A percentile compares a stretch with the other conserved stretches of the same genome.
These are phyloP conservation scores for Geotrichum cucujoidarum DNA, from an alignment of 1,139 yeast species.

Conservation along the genomic window DNA sequence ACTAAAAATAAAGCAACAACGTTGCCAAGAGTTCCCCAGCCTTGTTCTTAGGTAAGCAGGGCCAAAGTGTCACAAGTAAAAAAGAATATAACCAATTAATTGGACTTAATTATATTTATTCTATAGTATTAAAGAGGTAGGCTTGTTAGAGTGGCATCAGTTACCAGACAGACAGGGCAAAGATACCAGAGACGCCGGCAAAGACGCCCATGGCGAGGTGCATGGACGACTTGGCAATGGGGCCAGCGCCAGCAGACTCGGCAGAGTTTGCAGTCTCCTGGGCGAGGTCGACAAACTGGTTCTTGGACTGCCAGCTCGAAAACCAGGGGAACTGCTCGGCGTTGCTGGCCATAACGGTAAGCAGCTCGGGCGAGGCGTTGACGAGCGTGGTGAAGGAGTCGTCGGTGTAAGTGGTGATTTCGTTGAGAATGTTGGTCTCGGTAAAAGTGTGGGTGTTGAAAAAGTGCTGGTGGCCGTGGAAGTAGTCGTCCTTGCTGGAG, in stretches of 20 bases:
- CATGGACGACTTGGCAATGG: conserved; percentile 12
- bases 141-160: not conserved
- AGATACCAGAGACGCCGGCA: conserved; percentile 2
- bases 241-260: conserved; percentile 2
- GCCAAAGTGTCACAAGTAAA: too few relatives aligned
- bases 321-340: conserved; percentile 21
- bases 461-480: conserved; percentile 9
- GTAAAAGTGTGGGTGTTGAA: conserved; percentile 18
- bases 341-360: conserved; percentile 13
- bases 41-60: too few relatives aligned
- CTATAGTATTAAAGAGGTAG: not conserved
- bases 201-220: conserved; percentile 5
- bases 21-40: too few relatives aligned
- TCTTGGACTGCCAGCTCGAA: conserved; percentile 9
- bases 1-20: too few relatives aligned
- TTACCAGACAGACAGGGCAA: conserved; percentile 8
- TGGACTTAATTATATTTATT: too few relatives aligned
- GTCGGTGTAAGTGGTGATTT: conserved; percentile 16
- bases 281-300: conserved; percentile 1
- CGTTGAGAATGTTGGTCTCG: not conserved
- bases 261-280: conserved; percentile 8
- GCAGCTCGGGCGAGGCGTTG: conserved; percentile 5
- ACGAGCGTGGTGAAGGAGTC: conserved; percentile 15
- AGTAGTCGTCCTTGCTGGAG: conserved; percentile 3
- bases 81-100: too few relatives aligned